Conservation (phyloP, 169 alveolate species). For the Hammondia hammondi region DNA sequence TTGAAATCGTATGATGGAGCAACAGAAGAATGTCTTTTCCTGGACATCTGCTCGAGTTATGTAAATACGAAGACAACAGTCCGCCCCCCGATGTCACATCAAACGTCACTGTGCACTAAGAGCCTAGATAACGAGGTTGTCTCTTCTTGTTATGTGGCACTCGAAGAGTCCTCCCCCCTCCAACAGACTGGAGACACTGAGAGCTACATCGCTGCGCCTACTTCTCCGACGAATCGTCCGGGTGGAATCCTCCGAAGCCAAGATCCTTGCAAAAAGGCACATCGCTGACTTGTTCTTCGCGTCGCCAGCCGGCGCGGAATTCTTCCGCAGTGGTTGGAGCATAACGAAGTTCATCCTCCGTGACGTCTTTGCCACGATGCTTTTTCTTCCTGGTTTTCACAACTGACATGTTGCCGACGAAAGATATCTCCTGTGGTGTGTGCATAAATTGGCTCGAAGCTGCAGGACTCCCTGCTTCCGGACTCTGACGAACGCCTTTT, state of each 20-base stretch:
- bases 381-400: not conserved
- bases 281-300: constrained; percentile 10
- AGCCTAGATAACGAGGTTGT: too few species aligned
- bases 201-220: not conserved
- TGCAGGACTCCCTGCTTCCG: not conserved
- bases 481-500: not conserved
- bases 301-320: constrained; percentile 15
- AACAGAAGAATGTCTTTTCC: not conserved
- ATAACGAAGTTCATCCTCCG: constrained; percentile 6
- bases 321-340: constrained; percentile 30
- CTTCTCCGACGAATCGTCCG: not conserved
- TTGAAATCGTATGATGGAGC: not conserved
- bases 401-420: not conserved
- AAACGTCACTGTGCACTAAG: too few species aligned
- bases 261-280: constrained; percentile 26
- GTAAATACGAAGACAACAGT: too few species aligned
- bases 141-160: too few species aligned
- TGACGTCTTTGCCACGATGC: not conserved
- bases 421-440: not conserved
- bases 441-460: not conserved
- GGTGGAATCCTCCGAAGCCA: constrained; percentile 25
- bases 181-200: not conserved
- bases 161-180: too few species aligned
- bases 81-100: too few species aligned
- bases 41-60: not conserved